These are phyloP conservation scores for Penicillium coffeae DNA, from an alignment of 495 filamentous ascomycete species.

Conservation along the genomic window DNA sequence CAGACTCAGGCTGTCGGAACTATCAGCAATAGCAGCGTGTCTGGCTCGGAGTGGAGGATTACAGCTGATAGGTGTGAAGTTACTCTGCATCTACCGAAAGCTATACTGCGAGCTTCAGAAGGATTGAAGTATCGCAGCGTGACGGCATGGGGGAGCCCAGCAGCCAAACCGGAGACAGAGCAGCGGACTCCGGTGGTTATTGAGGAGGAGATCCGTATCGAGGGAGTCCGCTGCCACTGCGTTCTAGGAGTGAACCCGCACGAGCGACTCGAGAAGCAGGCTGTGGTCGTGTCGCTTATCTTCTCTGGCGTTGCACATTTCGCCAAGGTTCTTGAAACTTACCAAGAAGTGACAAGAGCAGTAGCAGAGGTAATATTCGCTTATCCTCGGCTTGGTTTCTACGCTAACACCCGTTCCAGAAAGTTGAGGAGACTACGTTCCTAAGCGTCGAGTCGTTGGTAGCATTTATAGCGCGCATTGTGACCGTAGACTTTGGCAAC, in stretches of 20 bases:
- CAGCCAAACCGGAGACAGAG: conserved; percentile 10
- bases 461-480: conserved; percentile 49
- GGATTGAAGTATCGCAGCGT: conserved; percentile 40
- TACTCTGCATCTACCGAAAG: conserved; percentile 40
- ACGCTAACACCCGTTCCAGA: conserved; percentile 18
- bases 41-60: neutral
- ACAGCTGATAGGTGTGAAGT: conserved; percentile 35
- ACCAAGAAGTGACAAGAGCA: conserved; percentile 40
- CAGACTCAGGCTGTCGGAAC: neutral
- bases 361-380: conserved; percentile 40
- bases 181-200: conserved; percentile 31
- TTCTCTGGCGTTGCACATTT: conserved; percentile 42
- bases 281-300: conserved; percentile 47
- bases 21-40: neutral
- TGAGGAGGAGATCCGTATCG: conserved; percentile 44
- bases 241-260: conserved; percentile 58
- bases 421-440: conserved; percentile 52
- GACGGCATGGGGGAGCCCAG: conserved; percentile 37
- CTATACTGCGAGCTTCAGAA: conserved; percentile 37
- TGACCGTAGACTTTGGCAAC: conserved; percentile 49
- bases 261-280: conserved; percentile 55
- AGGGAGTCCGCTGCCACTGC: conserved; percentile 43
- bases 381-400: no score
- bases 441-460: conserved; percentile 56
- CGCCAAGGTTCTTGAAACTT: conserved; percentile 41